Evolutionary conservation across 345 rosid species (phyloP).

Genomic region (Lepidium didymum): DNA sequence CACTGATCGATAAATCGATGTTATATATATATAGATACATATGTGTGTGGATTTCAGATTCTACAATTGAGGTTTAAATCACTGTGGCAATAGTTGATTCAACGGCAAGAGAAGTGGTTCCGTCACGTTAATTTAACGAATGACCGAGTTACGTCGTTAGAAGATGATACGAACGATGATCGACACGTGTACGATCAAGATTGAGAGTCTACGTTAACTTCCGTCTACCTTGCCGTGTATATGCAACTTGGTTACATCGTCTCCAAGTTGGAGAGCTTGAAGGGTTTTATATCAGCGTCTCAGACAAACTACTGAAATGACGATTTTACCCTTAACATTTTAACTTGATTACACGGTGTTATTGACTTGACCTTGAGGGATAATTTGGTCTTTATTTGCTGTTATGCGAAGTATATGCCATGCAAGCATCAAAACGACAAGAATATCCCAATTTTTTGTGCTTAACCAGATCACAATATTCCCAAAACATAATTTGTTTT

Average conservation of each 20-base stretch:
- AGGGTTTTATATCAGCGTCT: neutral
- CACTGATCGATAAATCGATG: neutral
- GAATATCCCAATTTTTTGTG: slow-evolving; percentile 25
- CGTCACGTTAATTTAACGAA: slow-evolving; percentile 22
- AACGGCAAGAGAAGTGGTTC: slow-evolving; percentile 18
- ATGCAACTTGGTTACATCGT: slow-evolving; percentile 15
- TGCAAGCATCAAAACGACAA: slow-evolving; percentile 23
- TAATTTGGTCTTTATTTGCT: slow-evolving; percentile 3
- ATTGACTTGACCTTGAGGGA: neutral
- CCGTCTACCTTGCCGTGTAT: slow-evolving; percentile 6
- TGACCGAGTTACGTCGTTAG: neutral
- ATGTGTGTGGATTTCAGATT: neutral
- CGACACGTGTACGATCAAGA: slow-evolving; percentile 3
- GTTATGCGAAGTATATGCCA: slow-evolving; percentile 23
- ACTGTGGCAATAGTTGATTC: neutral
- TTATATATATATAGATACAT: neutral
- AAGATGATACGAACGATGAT: neutral
- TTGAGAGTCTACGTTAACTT: neutral
- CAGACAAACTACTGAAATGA: neutral
- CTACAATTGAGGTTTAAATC: neutral
- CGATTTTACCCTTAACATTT: neutral
- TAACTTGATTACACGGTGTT: neutral
- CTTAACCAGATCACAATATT: slow-evolving; percentile 24
- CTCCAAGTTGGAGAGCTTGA: slow-evolving; percentile 1
- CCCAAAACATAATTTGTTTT: neutral